Evolutionary conservation across 495 filamentous ascomycete species (phyloP).

Genomic region (Hyaloscypha hepaticicola): DNA sequence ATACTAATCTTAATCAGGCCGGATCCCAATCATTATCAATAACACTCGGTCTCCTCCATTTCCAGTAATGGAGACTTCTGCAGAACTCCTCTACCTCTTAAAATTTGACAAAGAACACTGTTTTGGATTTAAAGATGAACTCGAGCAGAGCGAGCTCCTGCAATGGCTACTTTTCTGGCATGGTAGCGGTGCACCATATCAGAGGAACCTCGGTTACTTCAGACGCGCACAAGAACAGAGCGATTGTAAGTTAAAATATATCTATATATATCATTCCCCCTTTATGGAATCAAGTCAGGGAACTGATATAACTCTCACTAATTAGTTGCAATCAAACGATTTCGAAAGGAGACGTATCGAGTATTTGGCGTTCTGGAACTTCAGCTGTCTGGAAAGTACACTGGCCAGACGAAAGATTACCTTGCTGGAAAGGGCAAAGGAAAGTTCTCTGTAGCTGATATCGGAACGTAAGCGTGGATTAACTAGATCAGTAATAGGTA

Average conservation of each 20-base stretch:
- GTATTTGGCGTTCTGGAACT: conserved; percentile 56
- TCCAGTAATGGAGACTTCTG: conserved; percentile 51
- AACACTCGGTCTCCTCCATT: conserved; percentile 50
- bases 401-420: conserved; percentile 47
- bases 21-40: conserved; percentile 53
- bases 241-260: conserved; percentile 37
- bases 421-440: conserved; percentile 54
- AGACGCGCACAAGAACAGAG: conserved; percentile 45
- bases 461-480: conserved; percentile 57
- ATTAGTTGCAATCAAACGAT: conserved; percentile 53
- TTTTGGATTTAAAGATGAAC: conserved; percentile 45
- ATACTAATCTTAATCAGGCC: conserved; percentile 31
- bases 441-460: conserved; percentile 54
- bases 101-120: conserved; percentile 49
- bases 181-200: conserved; percentile 45
- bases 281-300: conserved; percentile 16
- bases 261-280: neutral
- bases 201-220: conserved; percentile 43
- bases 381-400: conserved; percentile 45
- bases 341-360: conserved; percentile 51
- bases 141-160: conserved; percentile 41
- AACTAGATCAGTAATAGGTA: conserved; percentile 42
- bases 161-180: conserved; percentile 55
- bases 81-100: conserved; percentile 51
- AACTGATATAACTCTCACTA: neutral